Evolutionary conservation across 129 eudicot species (phyloP).

Genomic region (sunflower (Helianthus annuus)): HanXRQr2.0-SUNRISE NC_035435.2:163573792-163574291

Average conservation of each 20-base stretch:
- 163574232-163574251: background rate
- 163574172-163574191: conserved; percentile 48
- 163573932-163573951: conserved; percentile 90
- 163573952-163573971: conserved; percentile 43
- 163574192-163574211: conserved; percentile 8
- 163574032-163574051: background rate
- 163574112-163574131: conserved; percentile 75
- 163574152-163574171: conserved; percentile 98
- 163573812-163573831: background rate
- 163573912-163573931: conserved; percentile 91
- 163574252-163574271: conserved; percentile 80
- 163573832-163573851: conserved; percentile 5
- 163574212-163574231: background rate
- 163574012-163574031: background rate
- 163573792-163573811: background rate
- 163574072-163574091: background rate
- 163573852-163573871: background rate
- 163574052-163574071: background rate
- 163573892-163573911: conserved; percentile 50
- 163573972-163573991: background rate
- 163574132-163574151: conserved; percentile 93
- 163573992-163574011: background rate
- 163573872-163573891: conserved; percentile 7
- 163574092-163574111: conserved; percentile 77
- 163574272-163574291: conserved; percentile 87